phyloP scores from a whole-genome alignment of 208 protist genomes.

The Trypanosoma grayi region DNA sequence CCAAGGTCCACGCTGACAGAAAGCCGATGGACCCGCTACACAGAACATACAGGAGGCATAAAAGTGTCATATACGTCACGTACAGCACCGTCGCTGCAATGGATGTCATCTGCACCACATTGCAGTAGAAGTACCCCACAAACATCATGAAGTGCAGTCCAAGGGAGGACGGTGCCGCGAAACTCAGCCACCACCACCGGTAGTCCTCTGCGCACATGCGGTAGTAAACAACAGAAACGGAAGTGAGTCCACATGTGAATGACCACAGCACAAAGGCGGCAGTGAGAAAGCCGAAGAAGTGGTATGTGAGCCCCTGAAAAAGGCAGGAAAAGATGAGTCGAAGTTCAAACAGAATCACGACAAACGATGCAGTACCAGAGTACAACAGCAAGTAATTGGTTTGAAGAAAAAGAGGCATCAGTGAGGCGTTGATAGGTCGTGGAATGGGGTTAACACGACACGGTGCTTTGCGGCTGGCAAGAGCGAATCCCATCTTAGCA shows the following conservation, averaged over 20 bases:
- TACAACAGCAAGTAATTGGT: constrained; percentile 12
- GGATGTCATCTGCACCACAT: constrained; percentile 35
- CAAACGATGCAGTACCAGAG: constrained; percentile 89
- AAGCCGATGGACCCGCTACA: constrained; percentile 44
- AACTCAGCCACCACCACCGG: constrained; percentile 93
- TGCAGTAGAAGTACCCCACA: constrained; percentile 63
- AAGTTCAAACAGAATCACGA: constrained; percentile 93
- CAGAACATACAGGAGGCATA: constrained; percentile 28
- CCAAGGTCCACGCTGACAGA: constrained; percentile 30
- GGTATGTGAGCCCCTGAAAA: constrained; percentile 81
- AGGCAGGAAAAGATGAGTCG: constrained; percentile 91
- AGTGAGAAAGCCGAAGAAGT: constrained; percentile 93
- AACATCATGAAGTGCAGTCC: constrained; percentile 84
- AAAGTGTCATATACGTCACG: constrained; percentile 30
- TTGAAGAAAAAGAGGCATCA: constrained; percentile 48
- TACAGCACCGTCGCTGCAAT: constrained; percentile 31
- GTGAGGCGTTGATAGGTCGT: constrained; percentile 57
- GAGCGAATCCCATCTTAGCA: constrained; percentile 79
- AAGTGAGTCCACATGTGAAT: constrained; percentile 89
- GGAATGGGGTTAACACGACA: constrained; percentile 83
- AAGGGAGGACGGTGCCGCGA: constrained; percentile 52
- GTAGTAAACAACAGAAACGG: constrained; percentile 94
- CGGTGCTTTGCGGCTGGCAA: constrained; percentile 37
- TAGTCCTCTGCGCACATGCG: constrained; percentile 91
- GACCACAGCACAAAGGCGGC: constrained; percentile 93